phyloP scores from a whole-genome alignment of 2,329 filamentous ascomycete species.

The Colletotrichum kahawae region DNA sequence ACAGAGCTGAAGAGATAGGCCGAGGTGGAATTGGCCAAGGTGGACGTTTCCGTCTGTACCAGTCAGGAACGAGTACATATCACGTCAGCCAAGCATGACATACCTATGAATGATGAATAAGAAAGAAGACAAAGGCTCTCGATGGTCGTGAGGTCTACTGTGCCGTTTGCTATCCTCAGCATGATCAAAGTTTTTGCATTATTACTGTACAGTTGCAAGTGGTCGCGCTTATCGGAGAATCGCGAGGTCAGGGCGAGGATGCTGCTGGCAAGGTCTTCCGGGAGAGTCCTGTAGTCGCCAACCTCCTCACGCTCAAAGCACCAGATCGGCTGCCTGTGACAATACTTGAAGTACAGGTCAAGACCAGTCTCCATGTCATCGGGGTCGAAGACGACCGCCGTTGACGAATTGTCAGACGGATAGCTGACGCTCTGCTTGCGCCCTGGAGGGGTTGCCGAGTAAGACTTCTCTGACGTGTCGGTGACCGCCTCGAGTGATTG shows the following conservation, averaged over 20 bases:
- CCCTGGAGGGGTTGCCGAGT: conserved; percentile 33
- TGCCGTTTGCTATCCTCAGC: conserved; percentile 55
- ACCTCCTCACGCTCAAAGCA: conserved; percentile 49
- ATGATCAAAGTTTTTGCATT: conserved; percentile 48
- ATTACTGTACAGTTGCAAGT: conserved; percentile 38
- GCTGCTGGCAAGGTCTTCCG: conserved; percentile 46
- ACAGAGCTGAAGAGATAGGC: conserved; percentile 54
- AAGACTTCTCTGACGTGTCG: conserved; percentile 38
- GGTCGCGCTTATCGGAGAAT: conserved; percentile 39
- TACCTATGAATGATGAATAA: conserved; percentile 55
- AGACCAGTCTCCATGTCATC: conserved; percentile 41
- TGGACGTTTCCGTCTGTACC: conserved; percentile 50
- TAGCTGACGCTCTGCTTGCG: conserved; percentile 24
- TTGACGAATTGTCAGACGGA: conserved; percentile 21
- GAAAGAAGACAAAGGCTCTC: conserved; percentile 56
- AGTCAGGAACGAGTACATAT: conserved; percentile 8
- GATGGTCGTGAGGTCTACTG: conserved; percentile 52
- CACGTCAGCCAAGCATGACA: background rate
- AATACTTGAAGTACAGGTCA: conserved; percentile 46
- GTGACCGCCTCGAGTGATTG: conserved; percentile 33
- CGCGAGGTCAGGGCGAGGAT: conserved; percentile 44
- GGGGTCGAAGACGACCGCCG: conserved; percentile 30
- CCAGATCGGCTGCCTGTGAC: conserved; percentile 49
- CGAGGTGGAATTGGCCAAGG: conserved; percentile 55
- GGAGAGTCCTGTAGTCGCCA: conserved; percentile 34